Conservation (phyloP, 2,329 filamentous ascomycete species). For the Penicillium sp. region DNA sequence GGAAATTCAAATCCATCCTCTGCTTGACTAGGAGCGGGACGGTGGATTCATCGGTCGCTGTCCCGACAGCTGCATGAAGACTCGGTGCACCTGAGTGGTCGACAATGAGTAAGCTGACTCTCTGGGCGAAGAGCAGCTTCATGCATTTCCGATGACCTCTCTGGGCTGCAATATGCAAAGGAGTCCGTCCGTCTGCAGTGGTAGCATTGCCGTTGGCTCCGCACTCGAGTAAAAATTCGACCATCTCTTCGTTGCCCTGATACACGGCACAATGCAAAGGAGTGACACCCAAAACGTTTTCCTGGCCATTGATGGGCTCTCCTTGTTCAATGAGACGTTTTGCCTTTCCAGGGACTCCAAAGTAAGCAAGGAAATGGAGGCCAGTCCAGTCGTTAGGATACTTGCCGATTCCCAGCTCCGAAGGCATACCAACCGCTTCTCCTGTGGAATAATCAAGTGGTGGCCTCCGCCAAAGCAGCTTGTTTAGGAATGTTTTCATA, state of each 20-base stretch:
- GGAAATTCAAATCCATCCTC: slow-evolving; percentile 22
- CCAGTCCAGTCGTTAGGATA: slow-evolving; percentile 29
- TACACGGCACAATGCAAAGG: slow-evolving; percentile 31
- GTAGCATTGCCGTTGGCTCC: slow-evolving; percentile 25
- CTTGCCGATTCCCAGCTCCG: slow-evolving; percentile 23
- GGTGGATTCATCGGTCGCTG: slow-evolving; percentile 27
- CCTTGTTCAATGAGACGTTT: slow-evolving; percentile 27
- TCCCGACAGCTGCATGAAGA: slow-evolving; percentile 30
- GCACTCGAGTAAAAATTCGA: slow-evolving; percentile 27
- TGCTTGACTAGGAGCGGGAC: slow-evolving; percentile 30
- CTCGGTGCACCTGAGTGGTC: slow-evolving; percentile 19
- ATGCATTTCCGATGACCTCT: slow-evolving; percentile 27
- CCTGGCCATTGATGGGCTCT: slow-evolving; percentile 19
- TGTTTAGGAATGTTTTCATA: slow-evolving; percentile 32
- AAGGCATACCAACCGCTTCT: slow-evolving; percentile 14
- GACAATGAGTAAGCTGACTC: slow-evolving; percentile 15
- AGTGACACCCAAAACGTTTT: slow-evolving; percentile 25
- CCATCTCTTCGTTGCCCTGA: slow-evolving; percentile 30
- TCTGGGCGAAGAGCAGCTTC: slow-evolving; percentile 20
- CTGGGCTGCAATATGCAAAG: slow-evolving; percentile 28
- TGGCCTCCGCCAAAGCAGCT: slow-evolving; percentile 30
- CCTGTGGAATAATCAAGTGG: slow-evolving; percentile 10
- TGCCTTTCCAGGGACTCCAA: slow-evolving; percentile 24
- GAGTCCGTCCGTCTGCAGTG: slow-evolving; percentile 27
- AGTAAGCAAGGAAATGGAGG: slow-evolving; percentile 29